Base-by-base conservation (phyloP, 2,329 filamentous ascomycete species). In the Hypoxylon sp. region DNA sequence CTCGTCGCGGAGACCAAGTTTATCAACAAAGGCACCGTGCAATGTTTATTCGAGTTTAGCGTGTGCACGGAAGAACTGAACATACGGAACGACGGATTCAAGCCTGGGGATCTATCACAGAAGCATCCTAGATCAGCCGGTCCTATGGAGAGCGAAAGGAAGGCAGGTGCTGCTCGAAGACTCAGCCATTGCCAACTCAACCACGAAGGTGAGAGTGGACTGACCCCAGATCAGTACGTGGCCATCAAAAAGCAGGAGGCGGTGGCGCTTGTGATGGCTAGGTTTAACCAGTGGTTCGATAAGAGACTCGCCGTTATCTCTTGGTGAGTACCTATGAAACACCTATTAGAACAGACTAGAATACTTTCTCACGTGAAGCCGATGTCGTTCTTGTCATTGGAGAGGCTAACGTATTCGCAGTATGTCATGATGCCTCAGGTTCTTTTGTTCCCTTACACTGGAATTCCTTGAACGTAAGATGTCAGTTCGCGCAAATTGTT, bases 281-380 rank as follows among this genome's bases (percentile, higher is more conserved):
- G 29, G 15, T 77, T 78, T 47, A 72, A 73, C n/a, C 71, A 54
- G 54, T 76, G 76, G 76, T 65, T 78, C 4, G 73, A 77, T 47
- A 76, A 77, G 69, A 70, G 68, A 60, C 70, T 77, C 8, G 71
- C 68, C 2, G 73, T 75, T 55, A 76, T 77, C 35, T 74, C 72
- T 53, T 76, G 68, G 68, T 70, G 13, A 68, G 68, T 37, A 10
- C 29, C 29, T 62, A 65, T 53, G 5, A 65, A 19, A 13, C 2
- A 2, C 31, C 11, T 31, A 19, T 56, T 21, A 15, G 35, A 15
- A 37, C 2, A 6, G 17, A 19, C 37, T 21, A 6, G 15, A 21
- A 31, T 44, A 11, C 21, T 11, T 19, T 21, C 17, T 19, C 37
- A 3, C 19, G 11, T 11, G 19, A 44, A 21, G 17, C 17, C 17